Base-by-base conservation (phyloP, 345 rosid genomes). In the sweet orange (Citrus sinensis) region DNA sequence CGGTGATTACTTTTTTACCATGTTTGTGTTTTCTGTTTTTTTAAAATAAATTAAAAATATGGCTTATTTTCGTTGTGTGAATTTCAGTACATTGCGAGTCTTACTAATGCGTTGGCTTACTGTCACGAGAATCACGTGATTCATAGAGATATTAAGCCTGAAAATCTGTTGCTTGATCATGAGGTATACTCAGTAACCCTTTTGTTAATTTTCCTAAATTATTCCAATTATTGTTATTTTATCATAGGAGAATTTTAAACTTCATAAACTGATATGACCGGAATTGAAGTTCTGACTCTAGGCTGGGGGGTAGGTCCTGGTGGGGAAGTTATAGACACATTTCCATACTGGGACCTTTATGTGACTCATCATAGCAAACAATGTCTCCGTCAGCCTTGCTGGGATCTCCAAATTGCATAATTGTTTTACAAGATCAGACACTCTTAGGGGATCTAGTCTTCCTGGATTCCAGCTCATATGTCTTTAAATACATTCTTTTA, bases 141-240 rank as follows among this genome's bases (percentile, higher is more conserved):
- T 84, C 99, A 96, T 74, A 90, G 99, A 80, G 99, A 96, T 75
- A 94, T 94, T 69, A 96, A 96, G 88, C 99, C 98, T 0, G 99
- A 96, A 87, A 96, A 96, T 81, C 78, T 96, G 88, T 76, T 96
- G 88, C 97, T 94, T 67, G 99, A 96, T 89, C 95, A 96, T 39
- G 95, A 92, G 97, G 98, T 96, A 87, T 69, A 55, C 56, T 46
- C 4, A 8, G 39, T 9, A 4, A 51, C n/a, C 14, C 25, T 51
- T 54, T 2, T 32, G 39, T 71, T 71, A 30, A 37, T 71, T 10
- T 71, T 56, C 9, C 20, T 67, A 5, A 55, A 51, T 76, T 66
- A 32, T 5, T 4, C 39, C 22, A 1, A 11, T 11, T 49, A 3
- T 64, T 63, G 49, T 30, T 17, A 14, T 34, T n/a, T 75, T 46